Conservation (phyloP, 805 yeast species). For the Candida taoyuanica region DNA sequence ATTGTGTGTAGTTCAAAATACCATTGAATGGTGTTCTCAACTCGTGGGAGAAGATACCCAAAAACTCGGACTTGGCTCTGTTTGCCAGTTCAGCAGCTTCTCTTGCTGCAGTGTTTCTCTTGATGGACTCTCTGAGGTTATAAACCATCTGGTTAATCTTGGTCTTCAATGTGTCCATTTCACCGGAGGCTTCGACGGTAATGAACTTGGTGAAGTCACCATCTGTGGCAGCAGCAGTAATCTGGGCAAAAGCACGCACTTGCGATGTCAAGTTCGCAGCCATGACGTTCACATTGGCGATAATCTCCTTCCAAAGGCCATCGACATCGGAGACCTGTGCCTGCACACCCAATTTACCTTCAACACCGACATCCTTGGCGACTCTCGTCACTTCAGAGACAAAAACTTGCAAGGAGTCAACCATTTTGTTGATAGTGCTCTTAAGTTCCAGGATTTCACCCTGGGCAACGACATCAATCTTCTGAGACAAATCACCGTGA, state of each 20-base stretch:
- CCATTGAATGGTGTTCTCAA: slow-evolving; percentile 92
- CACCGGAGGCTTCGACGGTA: slow-evolving; percentile 89
- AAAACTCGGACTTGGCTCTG: slow-evolving; percentile 82
- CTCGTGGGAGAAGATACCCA: slow-evolving; percentile 86
- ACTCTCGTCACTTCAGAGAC: slow-evolving; percentile 87
- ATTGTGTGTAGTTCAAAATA: slow-evolving; percentile 88
- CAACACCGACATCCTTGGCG: slow-evolving; percentile 90
- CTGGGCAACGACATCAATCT: slow-evolving; percentile 85
- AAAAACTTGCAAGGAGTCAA: slow-evolving; percentile 81
- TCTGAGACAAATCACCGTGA: slow-evolving; percentile 86
- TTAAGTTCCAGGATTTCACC: slow-evolving; percentile 86
- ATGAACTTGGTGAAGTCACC: slow-evolving; percentile 89
- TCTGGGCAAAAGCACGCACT: slow-evolving; percentile 90
- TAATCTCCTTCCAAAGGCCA: slow-evolving; percentile 88
- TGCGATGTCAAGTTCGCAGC: slow-evolving; percentile 88
- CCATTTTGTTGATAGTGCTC: slow-evolving; percentile 87
- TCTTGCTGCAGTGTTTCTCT: slow-evolving; percentile 88
- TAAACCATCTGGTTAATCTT: slow-evolving; percentile 76
- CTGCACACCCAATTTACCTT: slow-evolving; percentile 88
- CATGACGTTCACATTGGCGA: slow-evolving; percentile 89
- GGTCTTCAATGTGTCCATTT: slow-evolving; percentile 59
- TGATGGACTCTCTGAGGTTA: slow-evolving; percentile 82
- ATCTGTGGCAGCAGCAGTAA: slow-evolving; percentile 91
- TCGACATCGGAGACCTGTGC: slow-evolving; percentile 89
- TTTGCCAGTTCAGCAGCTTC: slow-evolving; percentile 92